A percentile compares a stretch with the other conserved stretches of the same genome.
phyloP scores from a whole-genome alignment of 768 basidiomycete species.

The Stropharia rugosoannulata region DNA sequence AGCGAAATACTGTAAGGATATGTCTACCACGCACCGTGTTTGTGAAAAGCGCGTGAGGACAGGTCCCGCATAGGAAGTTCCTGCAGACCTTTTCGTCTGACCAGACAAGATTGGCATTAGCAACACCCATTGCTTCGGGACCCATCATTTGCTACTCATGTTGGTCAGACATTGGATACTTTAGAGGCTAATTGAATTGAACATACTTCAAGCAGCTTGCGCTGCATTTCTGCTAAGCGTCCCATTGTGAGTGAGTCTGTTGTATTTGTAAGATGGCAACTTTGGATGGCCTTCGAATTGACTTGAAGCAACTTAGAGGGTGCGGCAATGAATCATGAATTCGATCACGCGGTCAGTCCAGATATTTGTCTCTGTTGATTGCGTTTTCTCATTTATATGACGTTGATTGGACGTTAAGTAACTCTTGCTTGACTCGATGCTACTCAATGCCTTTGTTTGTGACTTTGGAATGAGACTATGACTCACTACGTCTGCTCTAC shows the following conservation, averaged over 20 bases:
- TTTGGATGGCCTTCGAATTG: too few relatives aligned
- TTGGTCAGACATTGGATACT: constrained; percentile 18
- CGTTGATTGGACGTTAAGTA: too few relatives aligned
- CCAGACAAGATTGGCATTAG: constrained; percentile 90
- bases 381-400: not conserved
- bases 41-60: constrained; percentile 95
- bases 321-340: not conserved
- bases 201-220: constrained; percentile 72
- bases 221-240: constrained; percentile 94
- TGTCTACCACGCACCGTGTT: constrained; percentile 74
- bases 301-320: too few relatives aligned
- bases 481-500: too few relatives aligned
- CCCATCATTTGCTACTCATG: constrained; percentile 96
- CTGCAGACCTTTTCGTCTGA: constrained; percentile 97
- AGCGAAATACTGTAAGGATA: not conserved
- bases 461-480: too few relatives aligned
- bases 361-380: constrained; percentile 11
- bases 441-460: too few relatives aligned
- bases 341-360: not conserved
- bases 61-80: constrained; percentile 98
- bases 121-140: constrained; percentile 98
- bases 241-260: constrained; percentile 60
- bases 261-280: not conserved
- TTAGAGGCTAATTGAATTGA: not conserved
- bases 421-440: too few relatives aligned